Percentiles rank a stretch among this genome's conserved stretches.
Evolutionary conservation across 257 asterid genomes (phyloP).

Genomic region (Ilex aquifolium): DNA sequence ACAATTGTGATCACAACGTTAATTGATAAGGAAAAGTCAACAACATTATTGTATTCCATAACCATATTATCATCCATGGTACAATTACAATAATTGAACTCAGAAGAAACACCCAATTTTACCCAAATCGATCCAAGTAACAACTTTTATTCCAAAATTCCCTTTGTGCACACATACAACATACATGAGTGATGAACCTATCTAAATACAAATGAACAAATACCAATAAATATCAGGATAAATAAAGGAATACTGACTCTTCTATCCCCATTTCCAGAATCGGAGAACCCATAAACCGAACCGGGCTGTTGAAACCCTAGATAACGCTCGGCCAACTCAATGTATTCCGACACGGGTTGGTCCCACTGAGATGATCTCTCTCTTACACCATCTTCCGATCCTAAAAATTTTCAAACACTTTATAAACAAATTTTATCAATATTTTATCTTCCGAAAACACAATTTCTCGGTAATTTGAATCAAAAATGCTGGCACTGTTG

Average conservation of each 20-base stretch:
- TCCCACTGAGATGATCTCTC: constrained; percentile 96
- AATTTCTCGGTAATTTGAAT: not conserved
- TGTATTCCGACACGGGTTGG: constrained; percentile 63
- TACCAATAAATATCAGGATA: not conserved
- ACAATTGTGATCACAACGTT: no score
- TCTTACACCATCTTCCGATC: constrained; percentile 72
- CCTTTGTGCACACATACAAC: not conserved
- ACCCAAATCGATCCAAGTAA: not conserved
- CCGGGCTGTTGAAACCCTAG: constrained; percentile 83
- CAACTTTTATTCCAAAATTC: not conserved
- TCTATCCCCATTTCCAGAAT: constrained; percentile 68
- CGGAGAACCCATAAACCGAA: constrained; percentile 75
- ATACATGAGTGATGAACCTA: no score
- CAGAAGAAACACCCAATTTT: not conserved
- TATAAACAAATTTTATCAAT: no score
- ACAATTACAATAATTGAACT: not conserved
- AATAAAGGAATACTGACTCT: constrained; percentile 46
- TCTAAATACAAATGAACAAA: not conserved
- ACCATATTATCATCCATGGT: not conserved
- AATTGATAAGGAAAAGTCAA: not conserved
- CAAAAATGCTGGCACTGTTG: constrained; percentile 32
- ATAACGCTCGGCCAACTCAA: constrained; percentile 68
- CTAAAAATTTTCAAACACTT: constrained; percentile 26
- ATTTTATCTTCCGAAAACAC: no score
- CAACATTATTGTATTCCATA: no score